These are phyloP conservation scores for Strobilomyces echinocephalus DNA, from an alignment of 768 basidiomycete species.

Conservation along the genomic window DNA sequence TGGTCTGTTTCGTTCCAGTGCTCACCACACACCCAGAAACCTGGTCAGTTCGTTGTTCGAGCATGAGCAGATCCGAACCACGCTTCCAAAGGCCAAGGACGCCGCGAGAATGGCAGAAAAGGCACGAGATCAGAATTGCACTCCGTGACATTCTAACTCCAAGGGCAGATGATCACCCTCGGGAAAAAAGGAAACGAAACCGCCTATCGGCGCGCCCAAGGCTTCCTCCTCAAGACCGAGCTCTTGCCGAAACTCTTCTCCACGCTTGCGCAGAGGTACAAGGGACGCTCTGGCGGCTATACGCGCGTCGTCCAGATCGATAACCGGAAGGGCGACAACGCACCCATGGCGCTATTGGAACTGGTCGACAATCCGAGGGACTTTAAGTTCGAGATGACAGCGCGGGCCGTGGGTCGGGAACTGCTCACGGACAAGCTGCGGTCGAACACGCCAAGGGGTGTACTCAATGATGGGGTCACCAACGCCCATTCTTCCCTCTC, in stretches of 20 bases:
- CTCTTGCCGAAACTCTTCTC: constrained; percentile 81
- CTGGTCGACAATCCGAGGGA: constrained; percentile 94
- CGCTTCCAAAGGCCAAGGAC: constrained; percentile 91
- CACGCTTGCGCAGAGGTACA: constrained; percentile 76
- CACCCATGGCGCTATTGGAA: constrained; percentile 86
- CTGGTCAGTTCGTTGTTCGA: constrained; percentile 91
- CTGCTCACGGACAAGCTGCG: constrained; percentile 54
- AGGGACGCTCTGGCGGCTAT: constrained; percentile 83
- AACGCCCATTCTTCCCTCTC: constrained; percentile 45
- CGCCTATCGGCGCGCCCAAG: constrained; percentile 66
- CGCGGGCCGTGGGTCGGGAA: constrained; percentile 85
- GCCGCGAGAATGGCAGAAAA: constrained; percentile 90
- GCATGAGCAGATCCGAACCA: constrained; percentile 95
- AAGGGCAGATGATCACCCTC: constrained; percentile 74
- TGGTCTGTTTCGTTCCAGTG: background rate
- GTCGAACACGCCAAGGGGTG: constrained; percentile 37
- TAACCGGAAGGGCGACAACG: constrained; percentile 87
- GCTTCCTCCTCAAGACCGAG: constrained; percentile 70
- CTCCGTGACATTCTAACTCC: constrained; percentile 5
- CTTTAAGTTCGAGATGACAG: constrained; percentile 82
- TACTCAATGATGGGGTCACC: constrained; percentile 49
- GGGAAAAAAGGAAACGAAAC: constrained; percentile 79
- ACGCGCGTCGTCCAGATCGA: constrained; percentile 92
- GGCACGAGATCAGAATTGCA: constrained; percentile 36
- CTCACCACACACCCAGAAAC: constrained; percentile 50